A percentile compares a stretch with the other conserved stretches of the same genome.
Evolutionary conservation across 176 grass and related monocot species (phyloP).

Genomic region (Oryza officinalis): DNA sequence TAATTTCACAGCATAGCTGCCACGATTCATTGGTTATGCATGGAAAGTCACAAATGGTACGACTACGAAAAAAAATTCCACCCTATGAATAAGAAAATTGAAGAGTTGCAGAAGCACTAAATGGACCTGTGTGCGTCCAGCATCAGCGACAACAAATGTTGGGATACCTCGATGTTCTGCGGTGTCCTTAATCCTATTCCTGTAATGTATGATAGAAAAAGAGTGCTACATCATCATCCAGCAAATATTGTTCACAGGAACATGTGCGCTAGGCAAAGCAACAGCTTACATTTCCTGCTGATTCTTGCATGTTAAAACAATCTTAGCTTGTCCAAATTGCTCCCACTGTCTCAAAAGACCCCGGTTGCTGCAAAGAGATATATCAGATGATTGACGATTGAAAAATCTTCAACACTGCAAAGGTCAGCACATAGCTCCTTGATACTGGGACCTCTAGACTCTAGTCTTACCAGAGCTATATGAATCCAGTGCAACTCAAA

Average conservation of each 20-base stretch:
- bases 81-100: background rate
- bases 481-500: background rate
- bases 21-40: background rate
- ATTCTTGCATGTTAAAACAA: conserved; percentile 92
- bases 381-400: conserved; percentile 1
- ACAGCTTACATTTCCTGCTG: conserved; percentile 87
- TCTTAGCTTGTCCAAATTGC: conserved; percentile 93
- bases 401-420: background rate
- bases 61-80: background rate
- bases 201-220: conserved; percentile 26
- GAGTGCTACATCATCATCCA: background rate
- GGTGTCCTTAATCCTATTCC: conserved; percentile 84
- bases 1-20: conserved; percentile 13
- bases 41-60: background rate
- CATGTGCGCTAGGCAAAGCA: background rate
- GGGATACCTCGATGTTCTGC: conserved; percentile 78
- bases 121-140: conserved; percentile 83
- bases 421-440: background rate
- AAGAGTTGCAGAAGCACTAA: background rate
- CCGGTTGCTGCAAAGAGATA: conserved; percentile 60
- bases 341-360: conserved; percentile 89
- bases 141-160: conserved; percentile 92
- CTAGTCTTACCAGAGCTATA: background rate
- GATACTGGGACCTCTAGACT: background rate
- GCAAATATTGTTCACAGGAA: conserved; percentile 13